These are phyloP conservation scores for Backusella macrospora DNA, from an alignment of 192 early-diverging fungal genomes.

Conservation along the genomic window DNA sequence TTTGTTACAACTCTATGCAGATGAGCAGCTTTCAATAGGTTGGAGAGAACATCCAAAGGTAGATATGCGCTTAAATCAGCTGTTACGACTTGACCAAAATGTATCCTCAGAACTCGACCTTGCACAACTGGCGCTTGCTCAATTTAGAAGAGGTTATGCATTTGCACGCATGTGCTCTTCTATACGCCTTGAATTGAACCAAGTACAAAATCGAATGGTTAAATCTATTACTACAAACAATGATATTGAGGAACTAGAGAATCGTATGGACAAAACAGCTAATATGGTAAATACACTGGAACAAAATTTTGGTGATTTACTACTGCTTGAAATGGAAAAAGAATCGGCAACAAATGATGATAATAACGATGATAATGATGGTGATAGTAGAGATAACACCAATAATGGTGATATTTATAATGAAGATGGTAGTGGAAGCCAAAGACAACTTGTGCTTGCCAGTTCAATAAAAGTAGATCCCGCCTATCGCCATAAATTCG, in stretches of 20 bases:
- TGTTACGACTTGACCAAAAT: background rate
- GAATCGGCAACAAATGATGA: background rate
- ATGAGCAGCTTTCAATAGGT: background rate
- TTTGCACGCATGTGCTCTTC: slow-evolving; percentile 20
- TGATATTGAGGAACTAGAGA: slow-evolving; percentile 37
- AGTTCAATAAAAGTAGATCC: background rate
- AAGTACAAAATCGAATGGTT: slow-evolving; percentile 38
- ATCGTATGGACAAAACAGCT: slow-evolving; percentile 22
- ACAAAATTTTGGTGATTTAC: slow-evolving; percentile 23
- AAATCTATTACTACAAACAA: slow-evolving; percentile 32
- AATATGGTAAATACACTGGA: slow-evolving; percentile 8
- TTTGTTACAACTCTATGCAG: background rate
- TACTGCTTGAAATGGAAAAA: background rate
- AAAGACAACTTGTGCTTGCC: background rate
- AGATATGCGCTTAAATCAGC: background rate
- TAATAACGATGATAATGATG: background rate
- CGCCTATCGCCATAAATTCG: slow-evolving; percentile 26
- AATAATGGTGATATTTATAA: background rate
- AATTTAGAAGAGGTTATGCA: slow-evolving; percentile 16
- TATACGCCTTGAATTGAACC: slow-evolving; percentile 23
- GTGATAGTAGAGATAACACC: background rate
- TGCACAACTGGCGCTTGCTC: background rate
- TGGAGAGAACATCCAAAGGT: slow-evolving; percentile 27
- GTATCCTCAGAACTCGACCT: background rate
- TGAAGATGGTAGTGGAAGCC: background rate